A percentile compares a stretch with the other conserved stretches of the same genome.
phyloP scores from a whole-genome alignment of 352 stramenopile species.

The Pythium periplocum region DNA sequence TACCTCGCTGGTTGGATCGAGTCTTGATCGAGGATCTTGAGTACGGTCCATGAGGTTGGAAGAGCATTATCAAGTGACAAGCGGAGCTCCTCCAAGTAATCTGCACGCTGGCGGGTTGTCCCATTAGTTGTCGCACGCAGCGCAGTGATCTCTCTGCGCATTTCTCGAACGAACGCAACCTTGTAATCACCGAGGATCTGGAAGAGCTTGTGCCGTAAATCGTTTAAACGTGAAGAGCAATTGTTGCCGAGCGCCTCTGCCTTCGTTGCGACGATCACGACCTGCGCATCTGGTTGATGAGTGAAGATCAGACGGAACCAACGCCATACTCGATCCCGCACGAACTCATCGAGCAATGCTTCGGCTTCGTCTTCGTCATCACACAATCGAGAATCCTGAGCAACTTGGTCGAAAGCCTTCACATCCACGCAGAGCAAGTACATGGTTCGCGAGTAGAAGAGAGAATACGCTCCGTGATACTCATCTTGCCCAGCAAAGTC shows the following conservation, averaged over 20 bases:
- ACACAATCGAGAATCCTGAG: slow-evolving; percentile 1
- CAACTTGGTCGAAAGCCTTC: neutral
- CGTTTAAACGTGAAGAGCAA: too few relatives aligned
- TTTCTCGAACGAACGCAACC: too few relatives aligned
- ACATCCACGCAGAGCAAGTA: slow-evolving; percentile 14
- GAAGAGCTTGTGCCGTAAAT: too few relatives aligned
- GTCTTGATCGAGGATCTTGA: too few relatives aligned
- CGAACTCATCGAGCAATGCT: slow-evolving; percentile 5
- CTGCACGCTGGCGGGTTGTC: too few relatives aligned
- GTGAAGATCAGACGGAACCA: slow-evolving; percentile 9
- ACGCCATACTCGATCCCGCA: neutral
- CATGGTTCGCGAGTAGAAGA: slow-evolving; percentile 11
- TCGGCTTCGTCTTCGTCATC: neutral
- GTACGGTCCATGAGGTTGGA: too few relatives aligned
- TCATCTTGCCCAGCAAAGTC: slow-evolving; percentile 12
- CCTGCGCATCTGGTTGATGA: slow-evolving; percentile 10
- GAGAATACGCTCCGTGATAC: slow-evolving; percentile 10
- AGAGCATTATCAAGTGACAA: too few relatives aligned
- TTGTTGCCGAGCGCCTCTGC: neutral
- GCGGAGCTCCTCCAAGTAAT: too few relatives aligned
- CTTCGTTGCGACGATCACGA: slow-evolving; percentile 12
- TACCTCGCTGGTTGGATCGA: too few relatives aligned
- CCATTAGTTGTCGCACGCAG: too few relatives aligned
- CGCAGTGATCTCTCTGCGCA: too few relatives aligned
- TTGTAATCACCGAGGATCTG: too few relatives aligned